Conservation (phyloP, 1,284 basidiomycete genomes). For the Pseudozyma hubeiensis region DNA sequence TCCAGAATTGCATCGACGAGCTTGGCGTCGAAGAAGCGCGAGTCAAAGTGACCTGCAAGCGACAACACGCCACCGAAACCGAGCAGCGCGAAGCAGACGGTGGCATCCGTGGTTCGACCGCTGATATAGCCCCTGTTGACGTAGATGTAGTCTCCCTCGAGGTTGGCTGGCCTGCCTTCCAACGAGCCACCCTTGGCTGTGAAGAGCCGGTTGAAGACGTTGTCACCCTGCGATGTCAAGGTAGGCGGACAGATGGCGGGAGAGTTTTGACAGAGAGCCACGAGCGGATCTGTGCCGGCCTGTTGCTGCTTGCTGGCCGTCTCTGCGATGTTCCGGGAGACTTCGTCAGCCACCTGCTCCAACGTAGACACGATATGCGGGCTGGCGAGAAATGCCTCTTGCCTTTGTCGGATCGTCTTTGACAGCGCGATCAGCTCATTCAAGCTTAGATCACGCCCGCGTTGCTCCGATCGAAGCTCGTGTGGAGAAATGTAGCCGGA, state of each 20-base stretch:
- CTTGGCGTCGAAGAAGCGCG: constrained; percentile 33
- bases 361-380: constrained; percentile 32
- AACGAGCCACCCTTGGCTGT: constrained; percentile 20
- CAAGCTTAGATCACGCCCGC: constrained; percentile 11
- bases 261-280: constrained; percentile 28
- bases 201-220: constrained; percentile 18
- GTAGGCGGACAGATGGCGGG: constrained; percentile 30
- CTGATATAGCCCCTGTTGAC: constrained; percentile 2
- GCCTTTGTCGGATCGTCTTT: constrained; percentile 25
- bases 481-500: constrained; percentile 22
- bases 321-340: constrained; percentile 13
- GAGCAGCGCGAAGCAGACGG: constrained; percentile 32
- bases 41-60: constrained; percentile 30
- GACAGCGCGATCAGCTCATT: constrained; percentile 24
- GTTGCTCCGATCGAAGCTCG: constrained; percentile 19
- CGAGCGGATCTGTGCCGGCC: constrained; percentile 16
- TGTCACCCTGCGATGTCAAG: constrained; percentile 29
- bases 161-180: constrained; percentile 10
- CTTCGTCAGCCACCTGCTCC: constrained; percentile 14
- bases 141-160: constrained; percentile 12
- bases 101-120: constrained; percentile 29
- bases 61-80: constrained; percentile 14
- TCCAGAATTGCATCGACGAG: constrained; percentile 29
- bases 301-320: constrained; percentile 12
- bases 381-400: constrained; percentile 18